Conservation (phyloP, 352 stramenopile genomes). For the Pythium pyrilobum region DNA sequence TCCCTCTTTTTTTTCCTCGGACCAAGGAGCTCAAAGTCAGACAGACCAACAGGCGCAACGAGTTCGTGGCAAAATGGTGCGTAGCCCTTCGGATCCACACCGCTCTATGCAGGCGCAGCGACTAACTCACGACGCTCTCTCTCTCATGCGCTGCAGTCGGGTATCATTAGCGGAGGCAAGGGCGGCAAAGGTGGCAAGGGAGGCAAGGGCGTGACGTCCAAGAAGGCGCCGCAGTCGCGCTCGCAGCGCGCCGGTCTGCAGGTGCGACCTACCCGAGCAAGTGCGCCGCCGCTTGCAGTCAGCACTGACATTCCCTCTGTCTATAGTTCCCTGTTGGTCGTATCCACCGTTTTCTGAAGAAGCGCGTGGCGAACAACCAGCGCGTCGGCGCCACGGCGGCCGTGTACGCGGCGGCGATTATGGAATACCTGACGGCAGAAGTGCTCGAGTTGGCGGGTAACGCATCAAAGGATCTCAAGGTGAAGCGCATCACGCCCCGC, state of each 20-base stretch:
- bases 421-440: conserved; percentile 99
- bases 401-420: conserved; percentile 99
- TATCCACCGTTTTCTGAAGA: conserved; percentile 99
- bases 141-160: conserved; percentile 46
- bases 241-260: conserved; percentile 97
- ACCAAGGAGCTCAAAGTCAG: conserved; percentile 18
- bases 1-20: conserved; percentile 12
- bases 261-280: too few relatives aligned
- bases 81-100: neutral
- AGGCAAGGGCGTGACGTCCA: conserved; percentile 97
- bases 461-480: conserved; percentile 96
- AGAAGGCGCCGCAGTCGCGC: conserved; percentile 98
- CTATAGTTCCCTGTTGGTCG: conserved; percentile 98
- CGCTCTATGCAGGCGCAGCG: too few relatives aligned
- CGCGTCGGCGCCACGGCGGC: conserved; percentile 98
- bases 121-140: neutral
- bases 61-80: conserved; percentile 11
- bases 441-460: conserved; percentile 99
- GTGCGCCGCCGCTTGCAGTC: too few relatives aligned
- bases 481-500: conserved; percentile 98
- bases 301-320: neutral
- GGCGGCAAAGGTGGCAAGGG: conserved; percentile 98
- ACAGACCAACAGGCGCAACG: conserved; percentile 2
- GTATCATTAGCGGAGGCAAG: conserved; percentile 91
- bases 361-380: conserved; percentile 97